Percentiles rank a stretch among this genome's conserved stretches.
These are phyloP conservation scores for Gnomoniopsis smithogilvyi DNA, from an alignment of 2,329 filamentous ascomycete species.

Conservation along the genomic window DNA sequence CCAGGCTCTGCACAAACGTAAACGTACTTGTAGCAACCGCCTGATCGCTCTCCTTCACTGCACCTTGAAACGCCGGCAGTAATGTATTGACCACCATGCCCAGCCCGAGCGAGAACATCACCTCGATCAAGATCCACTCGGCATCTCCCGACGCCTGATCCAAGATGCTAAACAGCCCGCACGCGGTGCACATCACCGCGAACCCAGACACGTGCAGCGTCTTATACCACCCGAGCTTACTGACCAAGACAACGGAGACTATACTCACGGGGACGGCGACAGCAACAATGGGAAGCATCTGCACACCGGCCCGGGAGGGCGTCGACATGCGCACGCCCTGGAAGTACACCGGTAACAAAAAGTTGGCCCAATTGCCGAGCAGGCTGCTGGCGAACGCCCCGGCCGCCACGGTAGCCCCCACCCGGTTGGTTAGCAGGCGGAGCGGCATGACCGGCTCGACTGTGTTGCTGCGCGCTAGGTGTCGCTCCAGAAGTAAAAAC, in stretches of 20 bases:
- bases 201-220: conserved; percentile 34
- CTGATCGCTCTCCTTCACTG: conserved; percentile 31
- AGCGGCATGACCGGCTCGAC: conserved; percentile 21
- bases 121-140: conserved; percentile 37
- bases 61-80: conserved; percentile 40
- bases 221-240: conserved; percentile 31
- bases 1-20: conserved; percentile 42
- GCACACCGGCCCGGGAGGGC: conserved; percentile 31
- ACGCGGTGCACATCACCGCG: conserved; percentile 34
- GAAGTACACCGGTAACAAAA: conserved; percentile 7
- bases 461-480: not conserved
- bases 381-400: conserved; percentile 14
- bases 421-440: conserved; percentile 19
- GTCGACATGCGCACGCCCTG: conserved; percentile 20
- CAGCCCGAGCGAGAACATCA: conserved; percentile 36
- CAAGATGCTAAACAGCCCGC: conserved; percentile 39
- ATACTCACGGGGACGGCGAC: conserved; percentile 27
- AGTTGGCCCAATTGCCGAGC: conserved; percentile 13
- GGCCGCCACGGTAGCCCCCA: conserved; percentile 6
- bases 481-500: conserved; percentile 15
- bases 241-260: conserved; percentile 27
- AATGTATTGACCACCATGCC: conserved; percentile 41
- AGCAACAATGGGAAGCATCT: conserved; percentile 29
- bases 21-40: conserved; percentile 35
- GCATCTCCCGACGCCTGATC: conserved; percentile 27